phyloP scores from a whole-genome alignment of 768 basidiomycete genomes.

The Auriscalpium vulgare region DNA sequence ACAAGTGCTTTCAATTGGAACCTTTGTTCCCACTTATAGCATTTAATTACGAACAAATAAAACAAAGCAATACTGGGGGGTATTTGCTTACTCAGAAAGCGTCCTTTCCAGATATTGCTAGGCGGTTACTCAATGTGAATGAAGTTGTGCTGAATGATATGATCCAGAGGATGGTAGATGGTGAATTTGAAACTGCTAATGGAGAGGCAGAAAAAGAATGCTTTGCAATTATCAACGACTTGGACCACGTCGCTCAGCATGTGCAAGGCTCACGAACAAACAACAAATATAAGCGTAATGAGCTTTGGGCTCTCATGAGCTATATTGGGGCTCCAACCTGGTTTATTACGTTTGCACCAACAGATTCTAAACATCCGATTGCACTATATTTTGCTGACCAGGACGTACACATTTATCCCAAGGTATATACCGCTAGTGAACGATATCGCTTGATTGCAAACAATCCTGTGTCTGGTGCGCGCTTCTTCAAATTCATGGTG shows the following conservation, averaged over 20 bases:
- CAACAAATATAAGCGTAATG: conserved; percentile 11
- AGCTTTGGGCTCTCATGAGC: conserved; percentile 14
- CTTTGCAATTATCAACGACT: conserved; percentile 4
- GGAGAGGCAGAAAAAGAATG: conserved; percentile 4
- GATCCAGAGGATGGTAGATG: neutral
- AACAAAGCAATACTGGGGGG: conserved; percentile 4
- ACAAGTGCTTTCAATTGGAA: conserved; percentile 16
- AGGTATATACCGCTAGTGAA: neutral
- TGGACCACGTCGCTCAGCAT: conserved; percentile 10
- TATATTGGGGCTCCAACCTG: conserved; percentile 11
- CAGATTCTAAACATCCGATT: conserved; percentile 15
- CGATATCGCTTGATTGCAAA: neutral
- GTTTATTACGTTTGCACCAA: conserved; percentile 18
- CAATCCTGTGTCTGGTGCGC: conserved; percentile 14
- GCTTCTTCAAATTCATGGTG: conserved; percentile 15
- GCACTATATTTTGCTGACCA: conserved; percentile 12
- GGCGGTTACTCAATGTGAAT: conserved; percentile 1
- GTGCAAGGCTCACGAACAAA: conserved; percentile 12
- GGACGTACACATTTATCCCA: neutral
- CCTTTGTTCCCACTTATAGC: conserved; percentile 10
- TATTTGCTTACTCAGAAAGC: conserved; percentile 4
- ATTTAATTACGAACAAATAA: conserved; percentile 19
- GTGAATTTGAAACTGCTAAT: conserved; percentile 1
- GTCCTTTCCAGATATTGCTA: conserved; percentile 5
- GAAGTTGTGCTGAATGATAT: neutral